Evolutionary conservation across 2,329 filamentous ascomycete genomes (phyloP).

Genomic region (Aspergillus terreus): DNA sequence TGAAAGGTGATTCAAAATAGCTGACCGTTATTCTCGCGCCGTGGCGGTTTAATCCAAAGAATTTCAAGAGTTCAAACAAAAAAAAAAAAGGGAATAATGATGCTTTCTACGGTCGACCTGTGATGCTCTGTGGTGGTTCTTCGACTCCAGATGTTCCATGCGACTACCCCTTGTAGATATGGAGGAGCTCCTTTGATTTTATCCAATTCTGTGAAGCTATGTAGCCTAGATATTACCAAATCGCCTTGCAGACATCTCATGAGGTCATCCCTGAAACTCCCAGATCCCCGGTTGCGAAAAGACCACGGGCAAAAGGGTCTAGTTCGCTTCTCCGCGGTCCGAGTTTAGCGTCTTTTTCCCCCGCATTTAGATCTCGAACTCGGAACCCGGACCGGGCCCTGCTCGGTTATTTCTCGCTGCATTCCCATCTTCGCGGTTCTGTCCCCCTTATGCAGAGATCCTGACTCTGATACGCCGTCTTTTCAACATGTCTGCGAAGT

Average conservation of each 20-base stretch:
- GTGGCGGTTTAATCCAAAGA: slow-evolving; percentile 43
- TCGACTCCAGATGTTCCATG: neutral
- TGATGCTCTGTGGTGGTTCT: neutral
- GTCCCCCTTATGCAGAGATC: neutral
- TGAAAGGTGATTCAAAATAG: slow-evolving; percentile 41
- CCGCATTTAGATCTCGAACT: slow-evolving; percentile 10
- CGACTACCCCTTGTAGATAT: neutral
- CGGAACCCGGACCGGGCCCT: neutral
- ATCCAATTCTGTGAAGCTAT: too few relatives aligned
- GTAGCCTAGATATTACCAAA: too few relatives aligned
- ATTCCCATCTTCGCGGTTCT: neutral
- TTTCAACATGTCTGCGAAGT: slow-evolving; percentile 11
- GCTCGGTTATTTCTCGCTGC: slow-evolving; percentile 1
- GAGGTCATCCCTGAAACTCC: too few relatives aligned
- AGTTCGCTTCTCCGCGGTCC: slow-evolving; percentile 9
- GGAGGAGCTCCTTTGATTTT: neutral
- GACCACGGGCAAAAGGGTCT: too few relatives aligned
- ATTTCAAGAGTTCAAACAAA: slow-evolving; percentile 30
- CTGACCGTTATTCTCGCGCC: slow-evolving; percentile 38
- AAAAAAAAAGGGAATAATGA: slow-evolving; percentile 19
- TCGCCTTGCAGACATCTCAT: too few relatives aligned
- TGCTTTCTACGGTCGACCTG: slow-evolving; percentile 7
- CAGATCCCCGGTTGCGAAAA: too few relatives aligned
- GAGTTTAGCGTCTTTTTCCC: slow-evolving; percentile 3
- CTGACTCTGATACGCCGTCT: neutral